Evolutionary conservation across 257 asterid species (phyloP), one percentile per base, ranked within the genome.

Genomic region (Dorcoceras hygrometricum): DNA sequence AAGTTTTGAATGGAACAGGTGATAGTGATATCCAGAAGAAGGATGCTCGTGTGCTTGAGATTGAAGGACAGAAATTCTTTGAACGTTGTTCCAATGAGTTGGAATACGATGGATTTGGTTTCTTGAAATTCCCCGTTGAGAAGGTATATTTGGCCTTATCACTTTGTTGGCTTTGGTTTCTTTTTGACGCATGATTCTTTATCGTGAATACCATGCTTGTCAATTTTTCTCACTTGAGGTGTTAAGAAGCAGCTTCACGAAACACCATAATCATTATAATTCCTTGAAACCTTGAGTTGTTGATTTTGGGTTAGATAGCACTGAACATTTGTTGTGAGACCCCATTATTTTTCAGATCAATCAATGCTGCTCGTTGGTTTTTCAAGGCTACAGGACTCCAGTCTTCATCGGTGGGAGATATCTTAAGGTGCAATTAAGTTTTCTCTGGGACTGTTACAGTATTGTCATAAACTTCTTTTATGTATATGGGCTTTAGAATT

Each of bases 351-450:
- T 79, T 62, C 79, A 91, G 98, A 90, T 77, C 46, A 74, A 71
- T 62, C 78, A 43, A 63, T 83, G 89, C 73, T 82, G 88, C 78
- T 75, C 69, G 75, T 71, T 89, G 89, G 65, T 59, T 62, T 63
- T 81, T 71, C 88, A 75, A 60, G 83, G 84, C 76, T 75, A 68
- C 79, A 84, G 95, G 74, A 77, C 82, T 80, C 82, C 97, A 48
- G 67, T 88, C 65, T 93, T 79, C 63, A 74, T 93, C 51, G 99
- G 99, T 61, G 99, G 99, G 74, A 83, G 99, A 84, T 93, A 93
- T 76, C 94, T 93, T 61, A 93, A 90, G 99, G 99, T 93, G 74
- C 72, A 58, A 32, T 34, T 16, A 25, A 48, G 72, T 51, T 57
- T 11, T 46, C 60, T 65, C 18, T 67, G 61, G 32, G 39, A 43